Conservation (phyloP, 2,329 filamentous ascomycete species). For the Graphilbum fragrans region DNA sequence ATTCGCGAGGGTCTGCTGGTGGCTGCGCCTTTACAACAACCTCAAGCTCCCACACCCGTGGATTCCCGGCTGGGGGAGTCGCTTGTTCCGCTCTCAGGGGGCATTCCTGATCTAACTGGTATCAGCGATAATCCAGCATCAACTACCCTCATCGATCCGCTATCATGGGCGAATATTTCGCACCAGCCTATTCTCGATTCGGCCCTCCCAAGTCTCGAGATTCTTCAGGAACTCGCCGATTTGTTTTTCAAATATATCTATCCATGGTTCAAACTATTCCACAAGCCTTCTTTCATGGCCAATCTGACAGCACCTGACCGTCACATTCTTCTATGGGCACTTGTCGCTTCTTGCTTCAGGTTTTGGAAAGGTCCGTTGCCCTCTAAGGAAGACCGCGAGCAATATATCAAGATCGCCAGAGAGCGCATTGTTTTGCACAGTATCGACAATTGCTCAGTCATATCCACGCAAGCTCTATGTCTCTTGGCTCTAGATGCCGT, state of each 20-base stretch:
- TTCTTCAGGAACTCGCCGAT: too few relatives aligned
- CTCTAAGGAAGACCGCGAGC: not conserved
- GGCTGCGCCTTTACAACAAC: not conserved
- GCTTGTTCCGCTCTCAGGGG: too few relatives aligned
- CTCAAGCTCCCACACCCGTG: too few relatives aligned
- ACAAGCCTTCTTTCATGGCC: not conserved
- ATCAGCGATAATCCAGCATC: too few relatives aligned
- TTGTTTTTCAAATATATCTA: too few relatives aligned
- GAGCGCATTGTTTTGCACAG: slow-evolving; percentile 5
- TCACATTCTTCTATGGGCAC: slow-evolving; percentile 6
- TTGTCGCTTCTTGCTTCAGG: slow-evolving; percentile 5
- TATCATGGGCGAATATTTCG: too few relatives aligned
- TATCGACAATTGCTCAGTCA: slow-evolving; percentile 5
- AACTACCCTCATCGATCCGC: not conserved
- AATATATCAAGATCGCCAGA: slow-evolving; percentile 2
- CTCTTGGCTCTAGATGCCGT: slow-evolving; percentile 7
- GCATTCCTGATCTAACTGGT: too few relatives aligned
- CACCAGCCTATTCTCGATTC: too few relatives aligned
- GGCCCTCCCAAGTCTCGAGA: too few relatives aligned
- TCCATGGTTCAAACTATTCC: too few relatives aligned
- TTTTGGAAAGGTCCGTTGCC: slow-evolving; percentile 4
- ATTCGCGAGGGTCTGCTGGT: not conserved
- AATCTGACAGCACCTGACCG: not conserved
- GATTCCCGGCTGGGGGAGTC: too few relatives aligned
- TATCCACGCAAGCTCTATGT: slow-evolving; percentile 4